A percentile compares a stretch with the other conserved stretches of the same genome.
Conservation (phyloP, 768 basidiomycete genomes). For the Hygrophorus russula region DNA sequence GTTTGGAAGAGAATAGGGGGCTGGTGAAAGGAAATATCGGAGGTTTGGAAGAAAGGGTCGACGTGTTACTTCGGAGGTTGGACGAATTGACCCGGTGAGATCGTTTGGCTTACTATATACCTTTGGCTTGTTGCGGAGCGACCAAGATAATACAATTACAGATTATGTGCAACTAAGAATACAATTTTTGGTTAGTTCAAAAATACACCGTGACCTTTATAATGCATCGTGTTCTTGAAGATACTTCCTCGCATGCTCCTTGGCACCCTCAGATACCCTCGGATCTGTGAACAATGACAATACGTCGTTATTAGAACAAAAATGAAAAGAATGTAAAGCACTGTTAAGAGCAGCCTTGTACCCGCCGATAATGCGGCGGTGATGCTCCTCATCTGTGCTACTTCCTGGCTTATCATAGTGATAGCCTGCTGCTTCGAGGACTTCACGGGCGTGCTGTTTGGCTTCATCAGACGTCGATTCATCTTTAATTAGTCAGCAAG, state of each 20-base stretch:
- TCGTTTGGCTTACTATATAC: background rate
- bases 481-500: slow-evolving; percentile 18
- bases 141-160: too few species aligned
- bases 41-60: slow-evolving; percentile 48
- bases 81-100: slow-evolving; percentile 21
- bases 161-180: too few species aligned
- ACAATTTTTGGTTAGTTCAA: too few species aligned
- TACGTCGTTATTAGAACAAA: slow-evolving; percentile 1
- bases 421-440: slow-evolving; percentile 35
- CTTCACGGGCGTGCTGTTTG: slow-evolving; percentile 42
- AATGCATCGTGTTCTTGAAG: slow-evolving; percentile 19
- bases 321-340: slow-evolving; percentile 8
- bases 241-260: slow-evolving; percentile 33
- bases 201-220: background rate
- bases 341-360: slow-evolving; percentile 47
- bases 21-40: slow-evolving; percentile 66
- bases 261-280: slow-evolving; percentile 35
- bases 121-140: too few species aligned
- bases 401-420: slow-evolving; percentile 13
- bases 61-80: slow-evolving; percentile 27
- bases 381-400: slow-evolving; percentile 26
- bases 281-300: slow-evolving; percentile 21
- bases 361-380: slow-evolving; percentile 37
- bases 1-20: slow-evolving; percentile 59
- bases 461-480: slow-evolving; percentile 34